A percentile compares a stretch with the other conserved stretches of the same genome.
phyloP scores from a whole-genome alignment of 169 alveolate species.

The Eimeria falciformis region DNA sequence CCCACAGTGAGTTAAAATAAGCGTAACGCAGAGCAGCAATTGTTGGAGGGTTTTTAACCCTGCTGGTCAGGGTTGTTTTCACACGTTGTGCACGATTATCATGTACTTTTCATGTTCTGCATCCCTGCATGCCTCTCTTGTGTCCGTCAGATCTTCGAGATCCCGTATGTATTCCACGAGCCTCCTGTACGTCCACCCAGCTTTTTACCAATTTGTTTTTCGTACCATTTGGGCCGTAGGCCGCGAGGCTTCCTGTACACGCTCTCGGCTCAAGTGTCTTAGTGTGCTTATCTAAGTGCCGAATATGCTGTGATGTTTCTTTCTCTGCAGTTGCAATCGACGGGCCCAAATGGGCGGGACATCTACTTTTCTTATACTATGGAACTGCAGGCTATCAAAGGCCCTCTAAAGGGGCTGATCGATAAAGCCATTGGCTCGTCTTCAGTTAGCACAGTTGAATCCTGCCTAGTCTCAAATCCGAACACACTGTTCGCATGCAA shows the following conservation, averaged over 20 bases:
- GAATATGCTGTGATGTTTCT: background rate
- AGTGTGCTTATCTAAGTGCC: no score
- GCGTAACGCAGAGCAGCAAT: no score
- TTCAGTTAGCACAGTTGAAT: background rate
- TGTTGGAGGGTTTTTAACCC: background rate
- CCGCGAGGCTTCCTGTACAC: no score
- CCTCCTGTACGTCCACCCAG: constrained; percentile 24
- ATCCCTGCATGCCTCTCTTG: background rate
- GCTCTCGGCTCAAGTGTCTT: no score
- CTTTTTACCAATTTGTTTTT: no score
- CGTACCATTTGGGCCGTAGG: no score
- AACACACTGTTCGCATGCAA: background rate
- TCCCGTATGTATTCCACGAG: constrained; percentile 47
- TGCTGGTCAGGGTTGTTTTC: background rate
- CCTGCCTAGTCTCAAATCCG: constrained; percentile 52
- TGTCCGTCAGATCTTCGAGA: constrained; percentile 16
- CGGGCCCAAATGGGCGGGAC: constrained; percentile 9
- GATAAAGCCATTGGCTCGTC: constrained; percentile 21
- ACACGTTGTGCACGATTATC: no score
- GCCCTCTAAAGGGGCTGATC: constrained; percentile 13
- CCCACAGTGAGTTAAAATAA: constrained; percentile 14
- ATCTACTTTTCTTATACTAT: background rate
- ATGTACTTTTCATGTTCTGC: no score
- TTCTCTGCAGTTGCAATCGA: constrained; percentile 14
- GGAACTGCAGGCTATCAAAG: constrained; percentile 26